These are phyloP conservation scores for Gelatoporia subvermispora DNA, from an alignment of 768 basidiomycete species.

Conservation along the genomic window DNA sequence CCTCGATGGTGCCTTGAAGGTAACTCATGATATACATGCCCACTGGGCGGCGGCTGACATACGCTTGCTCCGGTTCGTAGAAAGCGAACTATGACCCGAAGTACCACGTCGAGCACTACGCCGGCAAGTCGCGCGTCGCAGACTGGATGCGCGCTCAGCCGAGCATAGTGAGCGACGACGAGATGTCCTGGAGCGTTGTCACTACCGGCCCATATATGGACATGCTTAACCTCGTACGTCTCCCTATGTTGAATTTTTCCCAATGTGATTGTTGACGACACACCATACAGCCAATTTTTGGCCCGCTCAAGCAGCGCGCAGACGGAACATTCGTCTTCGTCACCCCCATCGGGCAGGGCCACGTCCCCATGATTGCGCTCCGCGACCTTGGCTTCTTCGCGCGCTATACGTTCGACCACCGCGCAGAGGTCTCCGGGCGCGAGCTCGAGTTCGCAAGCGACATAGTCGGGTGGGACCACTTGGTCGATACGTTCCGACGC, in stretches of 20 bases:
- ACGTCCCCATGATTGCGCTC: slow-evolving; percentile 24
- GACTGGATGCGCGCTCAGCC: slow-evolving; percentile 35
- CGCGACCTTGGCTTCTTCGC: slow-evolving; percentile 24
- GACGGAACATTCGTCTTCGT: slow-evolving; percentile 27
- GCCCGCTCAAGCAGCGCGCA: slow-evolving; percentile 16
- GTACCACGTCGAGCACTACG: slow-evolving; percentile 34
- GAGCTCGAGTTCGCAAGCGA: slow-evolving; percentile 25
- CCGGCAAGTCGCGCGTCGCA: slow-evolving; percentile 35
- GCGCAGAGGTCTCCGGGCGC: slow-evolving; percentile 13
- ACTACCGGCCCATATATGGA: slow-evolving; percentile 24
- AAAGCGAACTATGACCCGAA: slow-evolving; percentile 18
- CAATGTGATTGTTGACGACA: not conserved
- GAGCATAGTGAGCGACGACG: slow-evolving; percentile 26
- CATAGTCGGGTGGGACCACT: slow-evolving; percentile 18
- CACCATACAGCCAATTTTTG: slow-evolving; percentile 10
- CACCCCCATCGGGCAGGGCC: slow-evolving; percentile 21
- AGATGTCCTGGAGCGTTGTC: slow-evolving; percentile 34
- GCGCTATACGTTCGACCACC: slow-evolving; percentile 26
- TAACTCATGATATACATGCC: slow-evolving; percentile 10
- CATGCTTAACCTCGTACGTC: slow-evolving; percentile 9
- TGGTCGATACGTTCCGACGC: slow-evolving; percentile 22
- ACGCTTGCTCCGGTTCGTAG: slow-evolving; percentile 1
- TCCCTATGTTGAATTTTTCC: too few species aligned
- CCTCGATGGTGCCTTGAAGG: slow-evolving; percentile 36
- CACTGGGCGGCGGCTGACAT: not conserved